These are phyloP conservation scores for Ambrosia hybrid DNA, from an alignment of 140 eudicot species.

Conservation along the genomic window DNA sequence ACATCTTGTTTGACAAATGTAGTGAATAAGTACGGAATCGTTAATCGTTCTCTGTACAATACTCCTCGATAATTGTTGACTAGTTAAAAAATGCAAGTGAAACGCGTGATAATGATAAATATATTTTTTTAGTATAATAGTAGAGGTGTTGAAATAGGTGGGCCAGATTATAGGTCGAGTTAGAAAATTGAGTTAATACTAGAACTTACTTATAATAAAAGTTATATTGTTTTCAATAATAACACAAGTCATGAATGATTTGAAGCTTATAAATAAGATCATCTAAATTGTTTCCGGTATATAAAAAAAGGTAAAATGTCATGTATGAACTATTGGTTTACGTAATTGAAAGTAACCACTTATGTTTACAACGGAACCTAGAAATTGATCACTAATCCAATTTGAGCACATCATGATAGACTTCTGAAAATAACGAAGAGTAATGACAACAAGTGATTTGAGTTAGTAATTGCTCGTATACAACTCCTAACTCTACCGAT, in stretches of 20 bases:
- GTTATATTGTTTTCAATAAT: no score
- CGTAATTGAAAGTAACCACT: background rate
- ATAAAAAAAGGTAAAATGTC: background rate
- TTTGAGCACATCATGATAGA: background rate
- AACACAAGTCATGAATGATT: no score
- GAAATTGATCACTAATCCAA: background rate
- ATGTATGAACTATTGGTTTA: background rate
- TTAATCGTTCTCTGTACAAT: background rate
- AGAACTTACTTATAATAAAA: no score
- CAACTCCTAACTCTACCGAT: background rate
- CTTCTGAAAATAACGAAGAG: background rate
- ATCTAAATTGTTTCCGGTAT: background rate
- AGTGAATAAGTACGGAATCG: constrained; percentile 1
- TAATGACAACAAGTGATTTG: background rate
- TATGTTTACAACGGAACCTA: background rate
- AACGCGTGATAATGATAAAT: no score
- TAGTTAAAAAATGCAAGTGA: no score
- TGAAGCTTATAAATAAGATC: no score
- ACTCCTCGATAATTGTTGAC: background rate
- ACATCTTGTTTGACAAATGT: constrained; percentile 11
- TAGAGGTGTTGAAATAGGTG: background rate
- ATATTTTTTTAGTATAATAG: no score
- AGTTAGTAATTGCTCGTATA: background rate
- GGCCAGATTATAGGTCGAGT: background rate
- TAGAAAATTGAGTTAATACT: no score